These are phyloP conservation scores for Phymatotrichopsis omnivora DNA, from an alignment of 2,329 filamentous ascomycete genomes.

Conservation along the genomic window DNA sequence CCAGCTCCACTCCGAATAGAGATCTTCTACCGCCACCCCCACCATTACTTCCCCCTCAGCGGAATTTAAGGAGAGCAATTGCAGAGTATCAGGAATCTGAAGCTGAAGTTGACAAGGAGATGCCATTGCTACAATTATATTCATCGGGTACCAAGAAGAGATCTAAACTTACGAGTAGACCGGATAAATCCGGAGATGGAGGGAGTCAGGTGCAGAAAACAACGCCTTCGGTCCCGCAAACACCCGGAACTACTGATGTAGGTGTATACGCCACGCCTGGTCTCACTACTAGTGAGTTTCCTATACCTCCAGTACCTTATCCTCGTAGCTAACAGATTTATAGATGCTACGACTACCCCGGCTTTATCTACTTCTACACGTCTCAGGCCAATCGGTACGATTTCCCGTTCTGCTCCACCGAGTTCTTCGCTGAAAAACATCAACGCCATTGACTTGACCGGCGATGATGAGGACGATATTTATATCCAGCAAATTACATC, in stretches of 20 bases:
- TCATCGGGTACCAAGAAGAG: conserved; percentile 12
- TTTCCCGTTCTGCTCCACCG: neutral
- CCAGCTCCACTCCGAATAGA: neutral
- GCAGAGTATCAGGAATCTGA: neutral
- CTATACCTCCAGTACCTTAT: neutral
- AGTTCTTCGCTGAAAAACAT: neutral
- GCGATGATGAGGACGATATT: conserved; percentile 3
- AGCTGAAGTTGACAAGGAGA: neutral
- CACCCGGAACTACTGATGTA: neutral
- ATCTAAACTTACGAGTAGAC: conserved; percentile 3
- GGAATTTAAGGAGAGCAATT: conserved; percentile 1
- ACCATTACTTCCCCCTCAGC: neutral
- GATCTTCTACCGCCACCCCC: conserved; percentile 7
- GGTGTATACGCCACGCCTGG: conserved; percentile 8
- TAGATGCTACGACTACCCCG: neutral
- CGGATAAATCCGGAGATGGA: neutral
- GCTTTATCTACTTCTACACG: neutral
- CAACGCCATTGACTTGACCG: conserved; percentile 12
- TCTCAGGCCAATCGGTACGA: too few species aligned
- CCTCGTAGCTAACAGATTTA: neutral
- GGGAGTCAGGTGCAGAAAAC: conserved; percentile 4
- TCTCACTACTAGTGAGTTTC: neutral
- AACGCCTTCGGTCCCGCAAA: neutral
- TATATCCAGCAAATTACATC: neutral
- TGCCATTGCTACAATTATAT: conserved; percentile 12